These are phyloP conservation scores for Ogataea pini DNA, from an alignment of 805 yeast species.

Conservation along the genomic window DNA sequence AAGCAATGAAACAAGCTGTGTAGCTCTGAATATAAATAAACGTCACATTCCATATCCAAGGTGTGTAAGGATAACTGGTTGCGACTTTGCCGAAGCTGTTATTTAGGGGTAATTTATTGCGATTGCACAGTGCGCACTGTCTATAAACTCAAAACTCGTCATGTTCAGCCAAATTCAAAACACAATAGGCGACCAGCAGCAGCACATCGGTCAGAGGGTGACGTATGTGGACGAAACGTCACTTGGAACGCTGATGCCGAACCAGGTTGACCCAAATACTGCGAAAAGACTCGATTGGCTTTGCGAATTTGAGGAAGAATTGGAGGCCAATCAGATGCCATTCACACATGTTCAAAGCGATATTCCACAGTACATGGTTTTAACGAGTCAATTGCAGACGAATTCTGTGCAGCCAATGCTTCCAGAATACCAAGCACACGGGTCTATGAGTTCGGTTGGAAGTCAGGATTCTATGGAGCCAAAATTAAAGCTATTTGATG, in stretches of 20 bases:
- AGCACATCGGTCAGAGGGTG: not conserved
- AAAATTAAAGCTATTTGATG: conserved; percentile 15
- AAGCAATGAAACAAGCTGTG: not conserved
- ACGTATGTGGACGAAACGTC: not conserved
- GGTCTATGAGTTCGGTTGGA: conserved; percentile 18
- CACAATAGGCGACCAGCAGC: not conserved
- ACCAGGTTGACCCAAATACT: not conserved
- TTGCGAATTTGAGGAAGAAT: conserved; percentile 20
- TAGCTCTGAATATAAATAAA: not conserved
- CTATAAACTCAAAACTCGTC: conserved; percentile 13
- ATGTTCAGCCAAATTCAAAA: conserved; percentile 30
- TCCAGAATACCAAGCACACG: conserved; percentile 12
- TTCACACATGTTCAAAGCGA: conserved; percentile 8
- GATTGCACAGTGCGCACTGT: no score
- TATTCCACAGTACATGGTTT: conserved; percentile 1
- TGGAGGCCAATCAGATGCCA: conserved; percentile 11
- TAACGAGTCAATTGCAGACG: no score
- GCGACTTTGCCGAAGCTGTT: no score
- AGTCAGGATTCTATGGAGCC: conserved; percentile 11
- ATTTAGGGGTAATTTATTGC: no score
- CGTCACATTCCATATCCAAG: not conserved
- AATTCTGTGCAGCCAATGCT: conserved; percentile 10
- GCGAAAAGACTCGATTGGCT: conserved; percentile 17
- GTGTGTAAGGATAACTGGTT: no score
- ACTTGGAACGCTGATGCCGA: not conserved